phyloP scores from a whole-genome alignment of 768 basidiomycete genomes.

The Panellus pusillus region DNA sequence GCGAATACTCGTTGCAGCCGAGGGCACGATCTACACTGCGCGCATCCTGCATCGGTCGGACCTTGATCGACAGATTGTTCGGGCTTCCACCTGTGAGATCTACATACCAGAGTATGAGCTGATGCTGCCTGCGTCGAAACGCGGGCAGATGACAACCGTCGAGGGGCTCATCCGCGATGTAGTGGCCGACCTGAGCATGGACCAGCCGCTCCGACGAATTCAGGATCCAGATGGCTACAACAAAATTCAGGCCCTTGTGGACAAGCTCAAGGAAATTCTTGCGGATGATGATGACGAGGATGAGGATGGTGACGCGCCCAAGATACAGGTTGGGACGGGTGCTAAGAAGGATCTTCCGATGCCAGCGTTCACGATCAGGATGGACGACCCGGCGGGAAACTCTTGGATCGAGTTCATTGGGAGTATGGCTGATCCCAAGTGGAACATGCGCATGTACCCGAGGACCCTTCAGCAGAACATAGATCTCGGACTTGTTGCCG shows the following conservation, averaged over 20 bases:
- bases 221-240: constrained; percentile 70
- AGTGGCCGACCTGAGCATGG: constrained; percentile 71
- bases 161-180: constrained; percentile 90
- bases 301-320: constrained; percentile 35
- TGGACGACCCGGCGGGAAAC: constrained; percentile 95
- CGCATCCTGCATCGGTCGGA: constrained; percentile 73
- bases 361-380: constrained; percentile 72
- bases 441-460: constrained; percentile 83
- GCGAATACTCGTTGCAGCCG: constrained; percentile 48
- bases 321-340: constrained; percentile 27
- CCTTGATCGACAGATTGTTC: constrained; percentile 91
- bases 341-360: constrained; percentile 52
- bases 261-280: constrained; percentile 61
- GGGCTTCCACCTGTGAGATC: constrained; percentile 80
- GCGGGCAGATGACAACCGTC: constrained; percentile 94
- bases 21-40: constrained; percentile 80
- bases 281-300: constrained; percentile 59
- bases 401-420: constrained; percentile 93
- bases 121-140: constrained; percentile 79
- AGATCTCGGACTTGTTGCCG: constrained; percentile 66
- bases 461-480: constrained; percentile 82
- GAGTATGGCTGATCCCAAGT: constrained; percentile 88
- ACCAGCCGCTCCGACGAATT: constrained; percentile 82
- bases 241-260: constrained; percentile 77
- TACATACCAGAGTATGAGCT: constrained; percentile 85